phyloP scores from a whole-genome alignment of 1,284 basidiomycete species.

The Fomitiporia mediterranea region DNA sequence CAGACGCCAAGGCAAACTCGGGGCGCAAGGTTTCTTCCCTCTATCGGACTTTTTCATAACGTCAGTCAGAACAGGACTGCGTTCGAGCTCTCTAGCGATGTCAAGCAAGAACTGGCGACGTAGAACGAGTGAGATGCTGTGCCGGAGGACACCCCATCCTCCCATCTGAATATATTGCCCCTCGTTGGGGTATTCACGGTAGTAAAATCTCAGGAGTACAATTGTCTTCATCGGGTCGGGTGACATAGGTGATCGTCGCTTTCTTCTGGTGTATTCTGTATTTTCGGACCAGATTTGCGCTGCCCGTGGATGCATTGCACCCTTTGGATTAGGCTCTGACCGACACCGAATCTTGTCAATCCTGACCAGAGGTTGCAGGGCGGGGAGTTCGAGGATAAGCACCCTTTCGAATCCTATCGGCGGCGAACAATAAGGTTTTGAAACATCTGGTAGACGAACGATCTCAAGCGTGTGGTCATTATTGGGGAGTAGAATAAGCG shows the following conservation, averaged over 20 bases:
- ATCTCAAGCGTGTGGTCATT: conserved; percentile 35
- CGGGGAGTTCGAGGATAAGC: conserved; percentile 33
- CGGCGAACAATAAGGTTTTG: background rate
- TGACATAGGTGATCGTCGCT: conserved; percentile 29
- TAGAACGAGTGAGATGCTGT: conserved; percentile 35
- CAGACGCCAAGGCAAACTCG: conserved; percentile 32
- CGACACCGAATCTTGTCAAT: conserved; percentile 37
- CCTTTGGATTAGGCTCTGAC: conserved; percentile 42
- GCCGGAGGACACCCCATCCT: conserved; percentile 17
- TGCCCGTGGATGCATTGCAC: conserved; percentile 18
- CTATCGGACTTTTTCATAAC: background rate
- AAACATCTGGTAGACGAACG: conserved; percentile 24
- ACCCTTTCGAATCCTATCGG: conserved; percentile 21
- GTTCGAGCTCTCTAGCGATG: no score
- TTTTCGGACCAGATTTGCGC: conserved; percentile 5
- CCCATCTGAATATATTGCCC: background rate
- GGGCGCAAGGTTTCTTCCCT: background rate
- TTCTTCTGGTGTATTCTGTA: conserved; percentile 14
- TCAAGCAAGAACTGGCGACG: conserved; percentile 35
- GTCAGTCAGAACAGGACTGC: no score
- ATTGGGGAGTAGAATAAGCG: conserved; percentile 40
- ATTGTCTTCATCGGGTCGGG: conserved; percentile 34
- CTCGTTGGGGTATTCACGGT: conserved; percentile 24
- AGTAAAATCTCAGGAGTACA: conserved; percentile 37
- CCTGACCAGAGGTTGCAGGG: conserved; percentile 26